Conservation (phyloP, 371 early-diverging fungal species). For the Mucor racemosus region DNA sequence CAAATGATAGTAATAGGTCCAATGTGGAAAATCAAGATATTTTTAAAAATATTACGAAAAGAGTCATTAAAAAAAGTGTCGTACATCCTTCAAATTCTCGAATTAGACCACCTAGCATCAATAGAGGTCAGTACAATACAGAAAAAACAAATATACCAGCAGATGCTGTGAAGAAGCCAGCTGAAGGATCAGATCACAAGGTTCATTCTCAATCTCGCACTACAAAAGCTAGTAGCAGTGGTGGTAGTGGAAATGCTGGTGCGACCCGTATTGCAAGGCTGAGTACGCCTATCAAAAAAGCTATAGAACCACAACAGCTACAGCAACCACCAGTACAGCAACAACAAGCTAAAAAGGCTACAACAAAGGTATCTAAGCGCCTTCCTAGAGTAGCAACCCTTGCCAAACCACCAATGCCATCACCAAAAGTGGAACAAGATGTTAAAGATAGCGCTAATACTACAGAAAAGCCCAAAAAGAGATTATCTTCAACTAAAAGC, state of each 20-base stretch:
- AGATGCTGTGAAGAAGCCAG: background rate
- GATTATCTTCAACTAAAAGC: conserved; percentile 12
- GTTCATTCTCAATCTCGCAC: background rate
- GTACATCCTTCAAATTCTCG: conserved; percentile 10
- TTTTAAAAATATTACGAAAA: background rate
- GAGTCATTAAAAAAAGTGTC: background rate
- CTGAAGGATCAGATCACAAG: conserved; percentile 3
- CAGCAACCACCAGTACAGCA: background rate
- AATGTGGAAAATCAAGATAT: background rate
- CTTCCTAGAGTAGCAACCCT: conserved; percentile 12
- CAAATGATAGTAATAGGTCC: background rate
- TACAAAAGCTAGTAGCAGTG: conserved; percentile 5
- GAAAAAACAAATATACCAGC: background rate
- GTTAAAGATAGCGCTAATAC: background rate
- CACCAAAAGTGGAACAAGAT: background rate
- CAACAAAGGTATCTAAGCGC: conserved; percentile 12
- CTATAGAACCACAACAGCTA: background rate
- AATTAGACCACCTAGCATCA: conserved; percentile 12
- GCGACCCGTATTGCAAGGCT: conserved; percentile 16
- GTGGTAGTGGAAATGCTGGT: background rate
- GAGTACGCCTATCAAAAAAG: conserved; percentile 1
- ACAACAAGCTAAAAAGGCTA: background rate
- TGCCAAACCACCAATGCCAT: background rate
- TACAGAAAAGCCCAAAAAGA: conserved; percentile 17
- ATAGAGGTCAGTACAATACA: background rate